Base-by-base conservation (phyloP, 768 basidiomycete species). In the Mycena floridula region DNA sequence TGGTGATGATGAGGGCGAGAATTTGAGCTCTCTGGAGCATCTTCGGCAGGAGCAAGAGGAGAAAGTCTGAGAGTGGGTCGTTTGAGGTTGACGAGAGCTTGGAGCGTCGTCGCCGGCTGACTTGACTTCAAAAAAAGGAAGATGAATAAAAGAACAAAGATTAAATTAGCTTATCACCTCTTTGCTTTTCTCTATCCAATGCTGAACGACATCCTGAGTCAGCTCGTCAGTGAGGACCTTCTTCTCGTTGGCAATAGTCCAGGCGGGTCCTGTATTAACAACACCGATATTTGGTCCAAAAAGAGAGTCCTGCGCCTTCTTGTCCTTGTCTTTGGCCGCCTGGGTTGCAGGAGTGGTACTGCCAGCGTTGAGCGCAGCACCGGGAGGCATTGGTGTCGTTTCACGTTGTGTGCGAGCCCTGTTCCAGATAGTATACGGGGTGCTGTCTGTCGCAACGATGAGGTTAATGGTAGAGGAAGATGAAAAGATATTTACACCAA, bases 1-100 rank as follows among this genome's bases (percentile, higher is more conserved):
- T 92, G 89, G 41, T 81, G 79, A 39, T 81, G 79, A 27, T 35
- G 22, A 38, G 42, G 46, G 13, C 74, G 73, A 16, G 69, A 69
- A 47, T 77, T 70, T 16, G 60, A 51, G 27, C 73, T 60, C 28
- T 71, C 60, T 25, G 67, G 59, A 40, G 49, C 74, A 73, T 22
- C 80, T 26, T 70, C 67, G 2, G 69, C 55, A 12, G 74, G 56
- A 3, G 72, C 54, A 16, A 87, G 68, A 1, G 84, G 89, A 7
- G 81, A 82, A 3, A 94, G 76, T 11, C 84, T 77, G 25, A 97
- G 73, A 1, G 89, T 82, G 1, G 93, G 93, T 4, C 93, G 79
- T 59, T 94, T 95, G 54, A 96, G 80, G 59, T 96, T 97, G 51
- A 96, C 92, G 25, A 94, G 74, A 0, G 93, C 93, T 65, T 96